phyloP scores from a whole-genome alignment of 192 early-diverging fungal species.

The Entomortierella lignicola region DNA sequence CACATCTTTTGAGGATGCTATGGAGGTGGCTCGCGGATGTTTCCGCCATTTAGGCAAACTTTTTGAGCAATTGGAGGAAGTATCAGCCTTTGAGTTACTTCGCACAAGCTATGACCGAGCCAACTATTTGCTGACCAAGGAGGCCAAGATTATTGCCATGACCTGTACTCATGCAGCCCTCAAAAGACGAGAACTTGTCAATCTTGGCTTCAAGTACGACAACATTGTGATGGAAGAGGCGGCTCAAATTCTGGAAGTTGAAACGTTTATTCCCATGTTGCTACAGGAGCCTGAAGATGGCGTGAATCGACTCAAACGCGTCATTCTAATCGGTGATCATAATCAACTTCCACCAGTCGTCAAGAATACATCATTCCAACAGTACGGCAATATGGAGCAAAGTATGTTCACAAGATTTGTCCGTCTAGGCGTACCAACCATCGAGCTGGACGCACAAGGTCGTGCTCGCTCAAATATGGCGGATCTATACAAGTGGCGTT shows the following conservation, averaged over 20 bases:
- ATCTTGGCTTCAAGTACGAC: slow-evolving; percentile 94
- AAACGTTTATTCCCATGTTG: slow-evolving; percentile 92
- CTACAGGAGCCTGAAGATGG: slow-evolving; percentile 80
- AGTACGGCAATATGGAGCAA: slow-evolving; percentile 95
- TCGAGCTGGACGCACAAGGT: slow-evolving; percentile 90
- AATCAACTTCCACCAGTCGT: slow-evolving; percentile 98
- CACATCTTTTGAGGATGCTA: slow-evolving; percentile 59
- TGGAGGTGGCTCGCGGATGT: slow-evolving; percentile 80
- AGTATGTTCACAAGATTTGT: slow-evolving; percentile 93
- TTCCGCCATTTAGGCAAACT: slow-evolving; percentile 82
- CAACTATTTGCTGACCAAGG: slow-evolving; percentile 94
- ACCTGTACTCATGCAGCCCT: slow-evolving; percentile 97
- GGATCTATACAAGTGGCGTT: slow-evolving; percentile 88
- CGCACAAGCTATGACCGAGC: slow-evolving; percentile 80
- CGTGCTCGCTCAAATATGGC: slow-evolving; percentile 86
- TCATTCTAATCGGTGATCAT: slow-evolving; percentile 98
- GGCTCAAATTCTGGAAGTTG: slow-evolving; percentile 94
- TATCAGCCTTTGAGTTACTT: slow-evolving; percentile 95
- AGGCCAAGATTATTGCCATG: slow-evolving; percentile 97
- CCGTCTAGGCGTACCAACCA: slow-evolving; percentile 90
- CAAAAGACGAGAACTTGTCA: slow-evolving; percentile 86
- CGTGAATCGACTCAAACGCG: slow-evolving; percentile 79
- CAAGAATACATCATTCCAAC: slow-evolving; percentile 84
- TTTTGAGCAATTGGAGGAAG: slow-evolving; percentile 90
- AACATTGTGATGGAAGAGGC: slow-evolving; percentile 98